Conservation (phyloP, 129 eudicot genomes). For the Kitagawia praeruptora region DNA sequence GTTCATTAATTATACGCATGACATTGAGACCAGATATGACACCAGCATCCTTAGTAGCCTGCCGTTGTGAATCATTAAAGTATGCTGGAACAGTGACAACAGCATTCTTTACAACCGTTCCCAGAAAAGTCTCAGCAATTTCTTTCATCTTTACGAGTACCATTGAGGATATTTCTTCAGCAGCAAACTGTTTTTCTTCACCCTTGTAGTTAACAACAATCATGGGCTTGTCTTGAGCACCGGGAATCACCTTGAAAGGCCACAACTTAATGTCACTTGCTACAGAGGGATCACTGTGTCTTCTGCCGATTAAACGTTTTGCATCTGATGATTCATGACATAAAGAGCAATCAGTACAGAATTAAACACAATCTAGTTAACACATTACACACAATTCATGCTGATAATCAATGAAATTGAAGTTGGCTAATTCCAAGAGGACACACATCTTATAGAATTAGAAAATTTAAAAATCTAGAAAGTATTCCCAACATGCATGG, state of each 20-base stretch:
- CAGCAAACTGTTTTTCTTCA: slow-evolving; percentile 41
- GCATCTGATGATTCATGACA: slow-evolving; percentile 27
- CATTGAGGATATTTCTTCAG: slow-evolving; percentile 52
- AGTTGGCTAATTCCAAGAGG: no score
- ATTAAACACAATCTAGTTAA: neutral
- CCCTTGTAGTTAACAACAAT: slow-evolving; percentile 45
- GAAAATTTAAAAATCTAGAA: no score
- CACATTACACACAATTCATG: no score
- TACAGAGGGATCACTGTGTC: slow-evolving; percentile 40
- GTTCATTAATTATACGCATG: slow-evolving; percentile 52
- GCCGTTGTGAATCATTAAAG: slow-evolving; percentile 50
- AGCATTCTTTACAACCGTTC: slow-evolving; percentile 38
- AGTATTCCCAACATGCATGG: no score
- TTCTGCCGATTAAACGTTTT: slow-evolving; percentile 48
- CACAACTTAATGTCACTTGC: slow-evolving; percentile 42
- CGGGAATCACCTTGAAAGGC: slow-evolving; percentile 47
- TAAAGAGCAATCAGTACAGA: neutral
- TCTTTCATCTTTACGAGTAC: slow-evolving; percentile 50
- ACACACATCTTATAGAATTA: no score
- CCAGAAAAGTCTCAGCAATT: slow-evolving; percentile 43
- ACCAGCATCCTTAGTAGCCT: slow-evolving; percentile 52
- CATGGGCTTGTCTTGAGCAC: slow-evolving; percentile 51
- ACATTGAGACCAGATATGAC: slow-evolving; percentile 52
- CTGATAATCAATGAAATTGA: no score
- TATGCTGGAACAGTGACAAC: slow-evolving; percentile 57